Percentiles rank a stretch among this genome's conserved stretches.
Conservation (phyloP, 768 basidiomycete genomes). For the Xerocomus brunneocitrinus region DNA sequence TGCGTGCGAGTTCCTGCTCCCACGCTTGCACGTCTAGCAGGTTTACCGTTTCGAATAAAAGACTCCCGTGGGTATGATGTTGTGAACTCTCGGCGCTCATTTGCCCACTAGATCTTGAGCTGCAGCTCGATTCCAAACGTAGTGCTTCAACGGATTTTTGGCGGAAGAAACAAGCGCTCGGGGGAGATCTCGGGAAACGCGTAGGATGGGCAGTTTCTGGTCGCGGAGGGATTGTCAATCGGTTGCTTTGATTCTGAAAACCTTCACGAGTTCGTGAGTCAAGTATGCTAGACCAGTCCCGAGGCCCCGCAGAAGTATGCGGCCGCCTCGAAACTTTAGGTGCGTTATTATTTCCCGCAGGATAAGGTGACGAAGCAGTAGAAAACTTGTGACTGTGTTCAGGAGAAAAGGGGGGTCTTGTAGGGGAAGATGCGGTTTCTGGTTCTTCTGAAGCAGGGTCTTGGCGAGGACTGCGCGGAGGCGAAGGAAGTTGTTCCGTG, state of each 20-base stretch:
- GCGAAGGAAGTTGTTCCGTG: slow-evolving; percentile 33
- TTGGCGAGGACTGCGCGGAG: slow-evolving; percentile 34
- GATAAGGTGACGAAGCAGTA: slow-evolving; percentile 30
- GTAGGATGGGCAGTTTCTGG: slow-evolving; percentile 29
- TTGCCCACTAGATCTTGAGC: slow-evolving; percentile 47
- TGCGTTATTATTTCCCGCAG: slow-evolving; percentile 24
- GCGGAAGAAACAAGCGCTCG: slow-evolving; percentile 15
- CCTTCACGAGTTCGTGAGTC: slow-evolving; percentile 13
- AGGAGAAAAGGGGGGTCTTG: slow-evolving; percentile 4
- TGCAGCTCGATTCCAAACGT: slow-evolving; percentile 32
- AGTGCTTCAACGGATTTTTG: slow-evolving; percentile 20
- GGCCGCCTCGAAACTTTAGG: slow-evolving; percentile 46
- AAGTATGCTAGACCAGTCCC: slow-evolving; percentile 44
- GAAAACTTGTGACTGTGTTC: slow-evolving; percentile 27
- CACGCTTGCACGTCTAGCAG: slow-evolving; percentile 53
- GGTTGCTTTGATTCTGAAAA: slow-evolving; percentile 13
- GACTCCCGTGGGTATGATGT: slow-evolving; percentile 12
- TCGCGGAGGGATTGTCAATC: slow-evolving; percentile 14
- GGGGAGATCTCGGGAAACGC: slow-evolving; percentile 7
- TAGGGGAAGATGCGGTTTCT: slow-evolving; percentile 1
- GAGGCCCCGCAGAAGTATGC: slow-evolving; percentile 71
- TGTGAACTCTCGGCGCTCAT: slow-evolving; percentile 16
- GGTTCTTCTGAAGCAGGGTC: slow-evolving; percentile 8
- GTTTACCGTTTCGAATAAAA: slow-evolving; percentile 27
- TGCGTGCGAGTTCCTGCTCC: slow-evolving; percentile 73